Conservation (phyloP, 2,329 filamentous ascomycete species). For the Phyllosticta capitalensis region DNA sequence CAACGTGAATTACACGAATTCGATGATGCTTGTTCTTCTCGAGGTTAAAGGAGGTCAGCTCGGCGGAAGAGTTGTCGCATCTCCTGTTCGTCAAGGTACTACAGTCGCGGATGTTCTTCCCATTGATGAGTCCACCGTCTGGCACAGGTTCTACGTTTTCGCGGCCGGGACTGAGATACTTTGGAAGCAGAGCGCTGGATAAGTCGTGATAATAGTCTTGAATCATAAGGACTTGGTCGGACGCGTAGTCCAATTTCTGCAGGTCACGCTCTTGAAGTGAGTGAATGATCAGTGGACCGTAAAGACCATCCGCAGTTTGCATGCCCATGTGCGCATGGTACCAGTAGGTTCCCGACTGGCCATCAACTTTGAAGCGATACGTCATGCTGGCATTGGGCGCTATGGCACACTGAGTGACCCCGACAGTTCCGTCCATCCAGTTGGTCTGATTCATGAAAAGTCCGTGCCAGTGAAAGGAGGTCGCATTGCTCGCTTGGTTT, state of each 20-base stretch:
- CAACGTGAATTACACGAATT: conserved; percentile 63
- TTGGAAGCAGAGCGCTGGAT: conserved; percentile 38
- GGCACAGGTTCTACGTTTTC: conserved; percentile 49
- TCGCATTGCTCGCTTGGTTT: conserved; percentile 51
- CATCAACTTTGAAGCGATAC: conserved; percentile 53
- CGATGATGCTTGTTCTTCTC: conserved; percentile 52
- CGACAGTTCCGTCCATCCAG: conserved; percentile 61
- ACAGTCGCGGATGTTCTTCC: conserved; percentile 30
- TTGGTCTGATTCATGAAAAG: conserved; percentile 59
- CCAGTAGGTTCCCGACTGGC: conserved; percentile 61
- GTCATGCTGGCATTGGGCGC: conserved; percentile 53
- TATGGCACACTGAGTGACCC: conserved; percentile 59
- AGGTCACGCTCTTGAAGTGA: conserved; percentile 35
- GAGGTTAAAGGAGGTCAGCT: conserved; percentile 24
- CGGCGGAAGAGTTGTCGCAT: conserved; percentile 25
- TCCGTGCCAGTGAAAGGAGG: conserved; percentile 62
- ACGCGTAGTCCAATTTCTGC: conserved; percentile 33
- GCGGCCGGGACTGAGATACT: conserved; percentile 42
- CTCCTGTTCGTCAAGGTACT: conserved; percentile 24
- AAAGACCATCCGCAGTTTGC: conserved; percentile 62
- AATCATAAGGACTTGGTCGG: conserved; percentile 54
- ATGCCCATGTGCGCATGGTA: conserved; percentile 62
- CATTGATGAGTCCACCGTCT: conserved; percentile 36
- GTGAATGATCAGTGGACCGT: conserved; percentile 55
- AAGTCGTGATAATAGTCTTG: conserved; percentile 60